Evolutionary conservation across 805 yeast genomes (phyloP).

Genomic region (Isabelozyma pseudorhagii): DNA sequence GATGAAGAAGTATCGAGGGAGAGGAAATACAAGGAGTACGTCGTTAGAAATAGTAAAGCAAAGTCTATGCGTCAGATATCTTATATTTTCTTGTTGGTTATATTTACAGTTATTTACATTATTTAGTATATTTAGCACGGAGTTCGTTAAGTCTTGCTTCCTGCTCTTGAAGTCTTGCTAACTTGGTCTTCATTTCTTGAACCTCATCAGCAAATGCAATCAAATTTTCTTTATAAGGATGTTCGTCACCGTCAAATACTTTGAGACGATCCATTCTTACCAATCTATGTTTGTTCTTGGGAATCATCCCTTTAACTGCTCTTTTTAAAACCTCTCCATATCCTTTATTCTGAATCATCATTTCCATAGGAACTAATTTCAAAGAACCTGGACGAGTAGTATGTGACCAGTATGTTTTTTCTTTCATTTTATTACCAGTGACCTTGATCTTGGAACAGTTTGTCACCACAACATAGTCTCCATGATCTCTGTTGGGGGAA

Average conservation of each 20-base stretch:
- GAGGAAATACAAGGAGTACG: neutral
- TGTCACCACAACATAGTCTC: conserved; percentile 96
- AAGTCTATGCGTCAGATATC: no score
- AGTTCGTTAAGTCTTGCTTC: conserved; percentile 31
- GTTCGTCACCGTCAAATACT: conserved; percentile 82
- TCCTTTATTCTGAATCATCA: conserved; percentile 73
- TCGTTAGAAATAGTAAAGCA: neutral
- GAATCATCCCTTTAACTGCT: conserved; percentile 96
- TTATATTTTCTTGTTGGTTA: no score
- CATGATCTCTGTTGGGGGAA: conserved; percentile 73
- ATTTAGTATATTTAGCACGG: conserved; percentile 24
- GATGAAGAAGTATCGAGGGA: neutral
- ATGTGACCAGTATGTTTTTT: conserved; percentile 87
- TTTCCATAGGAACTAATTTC: conserved; percentile 77
- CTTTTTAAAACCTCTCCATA: conserved; percentile 78
- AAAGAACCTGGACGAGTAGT: conserved; percentile 87
- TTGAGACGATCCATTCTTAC: conserved; percentile 79
- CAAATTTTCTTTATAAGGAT: conserved; percentile 81
- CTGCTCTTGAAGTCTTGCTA: conserved; percentile 33
- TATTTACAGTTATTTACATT: neutral
- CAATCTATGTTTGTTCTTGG: conserved; percentile 82
- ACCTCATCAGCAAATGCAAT: conserved; percentile 83
- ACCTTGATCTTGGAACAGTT: conserved; percentile 78
- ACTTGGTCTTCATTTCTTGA: conserved; percentile 44
- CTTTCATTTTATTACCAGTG: conserved; percentile 81